Base-by-base conservation (phyloP, 192 early-diverging fungal genomes). In the Diversispora epigaea region DNA sequence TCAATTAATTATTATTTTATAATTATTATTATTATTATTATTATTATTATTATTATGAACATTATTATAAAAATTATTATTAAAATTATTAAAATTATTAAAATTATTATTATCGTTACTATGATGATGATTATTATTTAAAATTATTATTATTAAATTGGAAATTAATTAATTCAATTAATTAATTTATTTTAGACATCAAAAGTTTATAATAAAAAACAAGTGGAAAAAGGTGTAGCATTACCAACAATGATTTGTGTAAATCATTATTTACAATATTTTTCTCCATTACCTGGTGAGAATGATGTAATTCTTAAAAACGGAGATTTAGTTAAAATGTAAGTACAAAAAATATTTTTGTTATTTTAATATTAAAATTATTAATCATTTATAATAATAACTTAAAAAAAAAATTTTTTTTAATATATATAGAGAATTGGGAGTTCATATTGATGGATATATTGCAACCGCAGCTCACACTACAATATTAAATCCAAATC, bases 391-490 rank as follows among this genome's bases (percentile, higher is more conserved):
- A n/a, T n/a, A n/a, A n/a, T n/a, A n/a, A n/a, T n/a, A n/a, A n/a
- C n/a, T n/a, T n/a, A n/a, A n/a, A n/a, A n/a, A n/a, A n/a, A n/a
- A n/a, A n/a, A n/a, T n/a, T n/a, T n/a, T 67, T 58, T 39, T 52
- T 39, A 57, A 8, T 12, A 12, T 54, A 8, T 12, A 52, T 79
- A 89, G 89, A 79, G 94, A 97, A 74, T 82, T 97, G 49, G 92
- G 91, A 67, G 93, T 86, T 50, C 96, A 98, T 80, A 88, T 98
- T 76, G 93, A 97, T 84, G 96, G 96, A 19, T 96, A 93, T 81
- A 89, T 92, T 63, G 86, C 90, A 45, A 88, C 89, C 21, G 84
- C 89, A n/a, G 95, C 91, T 2, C 94, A 95, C 81, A 96, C 95
- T 4, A 82, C 86, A 40, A 86, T 94, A 21, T 78, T 95, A 47